These are phyloP conservation scores for Calocera viscosa DNA, from an alignment of 768 basidiomycete genomes.

Conservation along the genomic window DNA sequence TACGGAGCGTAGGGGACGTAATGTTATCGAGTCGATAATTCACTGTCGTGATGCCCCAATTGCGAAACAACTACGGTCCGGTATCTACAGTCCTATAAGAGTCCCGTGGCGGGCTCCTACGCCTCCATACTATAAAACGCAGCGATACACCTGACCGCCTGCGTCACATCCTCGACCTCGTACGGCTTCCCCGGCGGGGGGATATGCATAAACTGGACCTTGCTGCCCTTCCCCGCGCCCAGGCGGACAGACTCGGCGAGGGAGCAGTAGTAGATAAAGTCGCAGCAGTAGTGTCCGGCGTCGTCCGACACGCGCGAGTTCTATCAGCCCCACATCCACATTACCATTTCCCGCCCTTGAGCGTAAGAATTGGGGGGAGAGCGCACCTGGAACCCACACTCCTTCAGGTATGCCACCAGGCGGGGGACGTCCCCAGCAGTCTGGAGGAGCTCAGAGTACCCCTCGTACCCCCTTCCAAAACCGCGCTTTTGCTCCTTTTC, in stretches of 20 bases:
- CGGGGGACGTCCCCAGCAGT: neutral
- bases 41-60: too few species aligned
- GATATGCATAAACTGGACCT: conserved; percentile 18
- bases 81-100: too few species aligned
- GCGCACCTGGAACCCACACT: neutral
- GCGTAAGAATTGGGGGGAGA: too few species aligned
- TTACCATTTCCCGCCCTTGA: too few species aligned
- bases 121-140: conserved; percentile 7
- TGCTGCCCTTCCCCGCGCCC: conserved; percentile 11
- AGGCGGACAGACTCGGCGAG: conserved; percentile 39
- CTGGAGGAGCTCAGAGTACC: neutral
- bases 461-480: neutral
- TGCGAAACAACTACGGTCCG: too few species aligned
- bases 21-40: neutral
- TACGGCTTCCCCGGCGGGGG: conserved; percentile 13
- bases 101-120: neutral
- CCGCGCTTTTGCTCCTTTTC: neutral
- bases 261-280: conserved; percentile 66
- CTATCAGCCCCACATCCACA: too few species aligned
- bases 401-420: neutral
- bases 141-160: conserved; percentile 10
- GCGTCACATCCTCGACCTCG: conserved; percentile 9
- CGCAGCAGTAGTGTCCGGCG: conserved; percentile 62
- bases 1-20: neutral
- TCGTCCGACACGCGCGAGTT: conserved; percentile 62